Evolutionary conservation across 257 asterid species (phyloP).

Genomic region (Nicotiana tabacum): DNA sequence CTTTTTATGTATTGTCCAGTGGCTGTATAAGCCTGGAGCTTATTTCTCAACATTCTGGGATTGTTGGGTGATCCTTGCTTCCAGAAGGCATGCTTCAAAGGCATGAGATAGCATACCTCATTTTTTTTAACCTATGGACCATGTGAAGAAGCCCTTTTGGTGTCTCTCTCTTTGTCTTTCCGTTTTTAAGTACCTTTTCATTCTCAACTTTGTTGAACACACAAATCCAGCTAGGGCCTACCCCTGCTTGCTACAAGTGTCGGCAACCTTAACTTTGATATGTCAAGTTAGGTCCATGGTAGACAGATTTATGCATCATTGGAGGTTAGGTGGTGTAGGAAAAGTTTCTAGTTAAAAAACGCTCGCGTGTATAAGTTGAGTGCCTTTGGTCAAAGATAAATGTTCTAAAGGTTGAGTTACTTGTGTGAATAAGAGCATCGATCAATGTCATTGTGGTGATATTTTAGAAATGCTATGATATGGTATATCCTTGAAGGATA

Average conservation of each 20-base stretch:
- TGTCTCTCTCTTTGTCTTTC: neutral
- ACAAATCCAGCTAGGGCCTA: neutral
- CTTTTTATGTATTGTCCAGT: neutral
- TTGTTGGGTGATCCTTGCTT: neutral
- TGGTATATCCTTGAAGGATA: neutral
- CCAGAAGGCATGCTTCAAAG: too few relatives aligned
- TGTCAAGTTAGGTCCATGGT: neutral
- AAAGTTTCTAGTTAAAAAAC: neutral
- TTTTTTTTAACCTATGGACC: neutral
- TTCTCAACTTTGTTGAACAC: neutral
- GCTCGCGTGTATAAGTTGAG: neutral
- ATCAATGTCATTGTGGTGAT: neutral
- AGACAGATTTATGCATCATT: neutral
- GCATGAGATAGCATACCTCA: too few relatives aligned
- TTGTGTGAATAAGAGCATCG: neutral
- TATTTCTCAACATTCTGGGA: neutral
- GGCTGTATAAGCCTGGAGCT: neutral
- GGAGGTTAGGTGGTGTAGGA: neutral
- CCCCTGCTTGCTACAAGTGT: neutral
- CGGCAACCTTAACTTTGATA: neutral
- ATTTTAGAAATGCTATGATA: neutral
- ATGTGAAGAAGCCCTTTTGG: neutral
- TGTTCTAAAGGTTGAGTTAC: neutral
- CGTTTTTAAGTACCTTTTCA: neutral
- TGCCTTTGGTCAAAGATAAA: neutral